Base-by-base conservation (phyloP, 2,329 filamentous ascomycete genomes). In the Bipolaris oryzae region DNA sequence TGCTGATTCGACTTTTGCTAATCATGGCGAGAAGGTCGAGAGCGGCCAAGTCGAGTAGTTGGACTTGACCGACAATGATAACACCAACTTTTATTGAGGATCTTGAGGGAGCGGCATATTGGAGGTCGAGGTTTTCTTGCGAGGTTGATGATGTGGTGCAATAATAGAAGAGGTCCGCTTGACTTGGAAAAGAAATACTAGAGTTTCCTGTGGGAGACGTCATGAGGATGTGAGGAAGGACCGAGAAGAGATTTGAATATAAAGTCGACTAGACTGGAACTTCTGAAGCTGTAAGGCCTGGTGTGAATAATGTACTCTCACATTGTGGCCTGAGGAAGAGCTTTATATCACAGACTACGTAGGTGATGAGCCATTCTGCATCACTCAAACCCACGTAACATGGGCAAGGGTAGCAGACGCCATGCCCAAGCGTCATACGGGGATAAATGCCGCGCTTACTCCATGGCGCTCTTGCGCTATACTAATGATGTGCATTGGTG, bases 81-180 rank as follows among this genome's bases (percentile, higher is more conserved):
- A 76, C 71, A 7, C 74, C 74, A 34, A 76, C 61, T 44, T 67
- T 67, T 31, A 76, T 33, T 3, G 73, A 75, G 3, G 71, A 68
- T 35, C 73, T 72, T 39, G 74, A 76, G 3, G 72, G 72, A 31
- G 69, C 70, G 7, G 63, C 63, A 38, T 75, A 72, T 48, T 66
- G 68, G 9, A 74, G 58, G 38, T 72, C 67, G 33, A 76, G 60
- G 33, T 74, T 69, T 48, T 74, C 71, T 46, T 72, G 62, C 3
- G 71, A 73, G 15, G 71, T 71, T 11, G 70, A 74, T 1, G 69
- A 67, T 51, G 72, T 74, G 25, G 73, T 75, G 50, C 71, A 75
- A 38, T 70, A 71, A 47, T 76, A 75, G 55, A 75, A 76, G 23
- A 76, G 67, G 42, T 75, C 73, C 53, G 69, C 73, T 33, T 72